phyloP scores from a whole-genome alignment of 2,329 filamentous ascomycete species.

The Pseudogymnoascus sp. region DNA sequence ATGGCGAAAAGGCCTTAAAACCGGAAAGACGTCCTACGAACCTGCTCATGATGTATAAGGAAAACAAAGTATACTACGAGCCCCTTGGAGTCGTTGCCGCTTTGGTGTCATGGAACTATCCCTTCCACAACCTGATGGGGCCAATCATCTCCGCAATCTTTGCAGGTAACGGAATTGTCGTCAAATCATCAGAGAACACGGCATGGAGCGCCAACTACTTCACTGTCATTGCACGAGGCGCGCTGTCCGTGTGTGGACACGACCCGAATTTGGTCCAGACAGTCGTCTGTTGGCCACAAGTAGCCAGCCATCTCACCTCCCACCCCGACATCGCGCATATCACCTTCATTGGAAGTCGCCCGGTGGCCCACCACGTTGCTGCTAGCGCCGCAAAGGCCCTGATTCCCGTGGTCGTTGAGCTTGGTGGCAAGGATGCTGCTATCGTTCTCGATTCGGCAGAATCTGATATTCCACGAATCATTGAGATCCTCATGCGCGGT shows the following conservation, averaged over 20 bases:
- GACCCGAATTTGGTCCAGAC: constrained; percentile 74
- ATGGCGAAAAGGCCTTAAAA: constrained; percentile 73
- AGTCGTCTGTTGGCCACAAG: constrained; percentile 78
- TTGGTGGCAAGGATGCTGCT: constrained; percentile 91
- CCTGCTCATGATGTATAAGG: constrained; percentile 91
- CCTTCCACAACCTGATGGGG: constrained; percentile 89
- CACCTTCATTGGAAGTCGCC: constrained; percentile 89
- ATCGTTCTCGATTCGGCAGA: constrained; percentile 71
- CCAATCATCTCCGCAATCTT: constrained; percentile 88
- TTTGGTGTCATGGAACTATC: constrained; percentile 94
- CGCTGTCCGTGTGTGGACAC: constrained; percentile 74
- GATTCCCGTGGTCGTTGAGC: constrained; percentile 82
- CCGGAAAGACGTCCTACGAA: constrained; percentile 74
- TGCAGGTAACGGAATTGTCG: constrained; percentile 80
- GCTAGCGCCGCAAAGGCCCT: constrained; percentile 75
- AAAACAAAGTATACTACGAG: constrained; percentile 82
- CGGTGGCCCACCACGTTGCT: constrained; percentile 81
- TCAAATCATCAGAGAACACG: constrained; percentile 93
- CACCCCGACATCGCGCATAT: constrained; percentile 79
- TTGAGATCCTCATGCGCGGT: constrained; percentile 78
- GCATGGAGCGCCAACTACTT: constrained; percentile 89
- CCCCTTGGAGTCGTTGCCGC: constrained; percentile 88
- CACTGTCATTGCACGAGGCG: constrained; percentile 65
- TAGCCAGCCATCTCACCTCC: constrained; percentile 72
- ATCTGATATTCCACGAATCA: constrained; percentile 59